A percentile compares a stretch with the other conserved stretches of the same genome.
Evolutionary conservation across 2,329 filamentous ascomycete genomes (phyloP).

Genomic region (Tympanopsis confertula): DNA sequence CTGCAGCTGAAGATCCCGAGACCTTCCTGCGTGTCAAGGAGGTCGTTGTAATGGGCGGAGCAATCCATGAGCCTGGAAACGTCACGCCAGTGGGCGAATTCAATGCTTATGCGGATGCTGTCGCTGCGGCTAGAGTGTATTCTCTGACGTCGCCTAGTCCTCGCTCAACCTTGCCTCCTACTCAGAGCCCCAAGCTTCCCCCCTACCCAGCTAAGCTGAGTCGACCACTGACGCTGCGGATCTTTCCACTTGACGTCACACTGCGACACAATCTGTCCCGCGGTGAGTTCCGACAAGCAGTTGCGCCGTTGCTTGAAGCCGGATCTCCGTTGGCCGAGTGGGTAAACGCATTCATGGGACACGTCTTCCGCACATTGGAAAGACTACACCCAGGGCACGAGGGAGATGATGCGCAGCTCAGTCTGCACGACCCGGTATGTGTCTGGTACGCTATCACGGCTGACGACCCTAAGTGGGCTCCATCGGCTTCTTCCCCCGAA

Average conservation of each 20-base stretch:
- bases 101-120: constrained; percentile 51
- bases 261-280: constrained; percentile 26
- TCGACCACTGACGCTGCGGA: constrained; percentile 24
- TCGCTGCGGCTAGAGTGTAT: constrained; percentile 31
- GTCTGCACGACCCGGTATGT: constrained; percentile 33
- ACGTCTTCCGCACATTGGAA: constrained; percentile 29
- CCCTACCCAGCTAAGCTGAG: constrained; percentile 24
- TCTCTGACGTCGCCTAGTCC: constrained; percentile 37
- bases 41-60: constrained; percentile 54
- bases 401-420: constrained; percentile 23
- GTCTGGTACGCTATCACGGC: constrained; percentile 33
- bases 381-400: constrained; percentile 19
- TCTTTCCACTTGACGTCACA: constrained; percentile 34
- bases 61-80: constrained; percentile 44
- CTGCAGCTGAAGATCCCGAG: constrained; percentile 47
- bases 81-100: constrained; percentile 55
- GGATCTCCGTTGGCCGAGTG: constrained; percentile 33
- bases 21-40: constrained; percentile 50
- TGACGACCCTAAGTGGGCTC: constrained; percentile 1
- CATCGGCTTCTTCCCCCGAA: constrained; percentile 24
- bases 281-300: constrained; percentile 22
- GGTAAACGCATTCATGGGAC: constrained; percentile 29
- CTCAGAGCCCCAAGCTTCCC: constrained; percentile 14
- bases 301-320: constrained; percentile 17
- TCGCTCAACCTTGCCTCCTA: constrained; percentile 41